phyloP scores from a whole-genome alignment of 2,329 filamentous ascomycete species.

The Camptophora hylomeconis region DNA sequence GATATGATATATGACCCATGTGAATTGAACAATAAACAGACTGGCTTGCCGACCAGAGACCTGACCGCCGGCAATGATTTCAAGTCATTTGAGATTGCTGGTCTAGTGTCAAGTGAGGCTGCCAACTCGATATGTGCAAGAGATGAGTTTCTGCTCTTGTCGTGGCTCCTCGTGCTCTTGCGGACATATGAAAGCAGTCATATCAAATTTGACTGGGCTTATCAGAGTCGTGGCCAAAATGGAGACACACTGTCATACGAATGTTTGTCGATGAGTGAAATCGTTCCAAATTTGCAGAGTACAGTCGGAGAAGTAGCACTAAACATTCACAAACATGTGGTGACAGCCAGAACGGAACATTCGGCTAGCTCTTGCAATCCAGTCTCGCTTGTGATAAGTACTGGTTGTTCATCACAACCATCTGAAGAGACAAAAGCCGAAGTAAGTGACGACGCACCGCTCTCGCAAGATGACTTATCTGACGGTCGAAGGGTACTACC shows the following conservation, averaged over 20 bases:
- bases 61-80: conserved; percentile 4
- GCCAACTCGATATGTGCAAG: conserved; percentile 23
- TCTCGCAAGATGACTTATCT: conserved; percentile 8
- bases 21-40: not conserved
- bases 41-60: not conserved
- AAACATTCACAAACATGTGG: conserved; percentile 20
- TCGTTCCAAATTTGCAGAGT: conserved; percentile 23
- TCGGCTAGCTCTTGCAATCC: conserved; percentile 27
- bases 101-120: conserved; percentile 17
- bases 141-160: conserved; percentile 29
- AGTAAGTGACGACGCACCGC: conserved; percentile 3
- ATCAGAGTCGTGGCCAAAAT: conserved; percentile 14
- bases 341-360: conserved; percentile 30
- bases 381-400: conserved; percentile 18
- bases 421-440: conserved; percentile 4
- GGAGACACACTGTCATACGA: conserved; percentile 11
- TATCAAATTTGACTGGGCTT: conserved; percentile 28
- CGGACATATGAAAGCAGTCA: conserved; percentile 28
- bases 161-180: conserved; percentile 34
- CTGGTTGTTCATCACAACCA: conserved; percentile 4
- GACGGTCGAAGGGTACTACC: conserved; percentile 19
- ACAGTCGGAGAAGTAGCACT: conserved; percentile 19
- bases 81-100: conserved; percentile 19
- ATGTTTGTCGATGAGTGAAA: conserved; percentile 20
- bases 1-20: not conserved